These are phyloP conservation scores for Microthyrium microscopicum DNA, from an alignment of 2,329 filamentous ascomycete species.

Conservation along the genomic window DNA sequence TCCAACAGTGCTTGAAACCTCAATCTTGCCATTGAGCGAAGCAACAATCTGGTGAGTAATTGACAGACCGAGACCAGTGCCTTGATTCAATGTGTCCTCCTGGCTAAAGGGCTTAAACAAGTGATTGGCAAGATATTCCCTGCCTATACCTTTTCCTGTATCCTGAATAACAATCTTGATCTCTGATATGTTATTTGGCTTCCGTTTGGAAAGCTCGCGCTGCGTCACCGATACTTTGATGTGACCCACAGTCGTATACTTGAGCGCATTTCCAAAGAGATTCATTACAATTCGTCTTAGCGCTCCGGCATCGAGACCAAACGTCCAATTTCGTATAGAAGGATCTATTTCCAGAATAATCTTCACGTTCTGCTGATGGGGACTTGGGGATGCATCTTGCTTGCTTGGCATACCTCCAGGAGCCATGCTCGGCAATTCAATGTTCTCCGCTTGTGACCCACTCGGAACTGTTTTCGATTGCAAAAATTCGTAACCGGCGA, in stretches of 20 bases:
- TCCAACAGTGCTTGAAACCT: slow-evolving; percentile 7
- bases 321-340: slow-evolving; percentile 30
- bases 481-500: slow-evolving; percentile 4
- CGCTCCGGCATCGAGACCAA: slow-evolving; percentile 38
- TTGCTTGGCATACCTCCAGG: neutral
- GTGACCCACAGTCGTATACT: slow-evolving; percentile 39
- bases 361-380: slow-evolving; percentile 3
- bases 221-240: slow-evolving; percentile 23
- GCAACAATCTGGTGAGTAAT: slow-evolving; percentile 10
- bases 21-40: slow-evolving; percentile 7
- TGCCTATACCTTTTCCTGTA: slow-evolving; percentile 10
- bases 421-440: neutral
- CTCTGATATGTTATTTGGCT: neutral
- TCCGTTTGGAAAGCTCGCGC: neutral
- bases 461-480: too few relatives aligned
- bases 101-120: slow-evolving; percentile 10
- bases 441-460: too few relatives aligned
- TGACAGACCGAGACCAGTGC: slow-evolving; percentile 10
- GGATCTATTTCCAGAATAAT: neutral
- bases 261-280: slow-evolving; percentile 44
- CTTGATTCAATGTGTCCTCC: slow-evolving; percentile 9
- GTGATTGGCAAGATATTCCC: slow-evolving; percentile 8
- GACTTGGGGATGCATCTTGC: neutral
- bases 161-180: slow-evolving; percentile 8
- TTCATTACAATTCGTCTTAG: slow-evolving; percentile 43